Base-by-base conservation (phyloP, 2,329 filamentous ascomycete species). In the Pseudogymnoascus sp. region DNA sequence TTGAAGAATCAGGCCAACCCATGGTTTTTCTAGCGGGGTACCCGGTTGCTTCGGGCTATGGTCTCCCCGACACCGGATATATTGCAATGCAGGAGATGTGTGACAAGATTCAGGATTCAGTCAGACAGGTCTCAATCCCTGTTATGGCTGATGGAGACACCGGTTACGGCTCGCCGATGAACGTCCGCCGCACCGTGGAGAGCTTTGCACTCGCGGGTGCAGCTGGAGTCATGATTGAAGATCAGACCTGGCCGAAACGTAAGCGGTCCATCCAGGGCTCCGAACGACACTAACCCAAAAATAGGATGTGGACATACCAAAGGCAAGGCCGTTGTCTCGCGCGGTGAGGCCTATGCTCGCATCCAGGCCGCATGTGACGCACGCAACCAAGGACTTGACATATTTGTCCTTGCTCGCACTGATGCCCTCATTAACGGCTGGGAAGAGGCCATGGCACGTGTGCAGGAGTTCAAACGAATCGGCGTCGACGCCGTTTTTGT, bases 161-260 rank as follows among this genome's bases (percentile, higher is more conserved):
- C 0, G 77, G 77, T 2, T 79, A 79, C 59, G 77, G 77, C 4
- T 73, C 75, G 39, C 74, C 77, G 2, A 75, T 78, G 74, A 79
- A 78, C 57, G 77, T 79, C 1, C 72, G 71, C 38, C 65, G 77
- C 14, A 78, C 77, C 0, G 77, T 79, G 2, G 72, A 78, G 63
- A 70, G 69, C 6, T 79, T 74, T 64, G 76, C 41, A 59, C 28
- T 18, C 20, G 59, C 59, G 9, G 59, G 73, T 14, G 73, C 73
- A 14, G 72, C 73, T 3, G 73, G 73, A 0, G 63, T 74, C 30
- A 73, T 74, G 75, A 77, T 79, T 60, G 77, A 79, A 61, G 76
- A 79, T 60, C 77, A 79, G 63, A 77, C 74, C 0, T 79, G 77
- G 77, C 77, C 77, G 6, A 79, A 79, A 61, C 67, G 77, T 79